phyloP scores from a whole-genome alignment of 371 early-diverging fungal species.

The Haplosporangium sp. region DNA sequence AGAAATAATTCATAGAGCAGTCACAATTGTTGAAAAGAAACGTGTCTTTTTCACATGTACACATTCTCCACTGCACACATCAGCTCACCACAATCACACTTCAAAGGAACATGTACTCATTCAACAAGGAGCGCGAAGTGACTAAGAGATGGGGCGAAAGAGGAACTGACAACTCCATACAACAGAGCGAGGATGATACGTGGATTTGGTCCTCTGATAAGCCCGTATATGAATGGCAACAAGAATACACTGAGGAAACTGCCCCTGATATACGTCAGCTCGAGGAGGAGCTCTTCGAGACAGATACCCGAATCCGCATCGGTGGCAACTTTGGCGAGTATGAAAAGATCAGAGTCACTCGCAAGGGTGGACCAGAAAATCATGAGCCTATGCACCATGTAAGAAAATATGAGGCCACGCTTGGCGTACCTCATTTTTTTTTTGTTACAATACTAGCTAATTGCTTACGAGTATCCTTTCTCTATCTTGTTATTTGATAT shows the following conservation, averaged over 20 bases:
- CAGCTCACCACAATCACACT: too few species aligned
- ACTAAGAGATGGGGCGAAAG: slow-evolving; percentile 9
- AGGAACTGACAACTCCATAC: neutral
- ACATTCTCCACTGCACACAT: too few species aligned
- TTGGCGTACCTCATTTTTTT: neutral
- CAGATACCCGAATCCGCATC: slow-evolving; percentile 14
- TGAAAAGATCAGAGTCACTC: slow-evolving; percentile 17
- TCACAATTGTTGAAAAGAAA: too few species aligned
- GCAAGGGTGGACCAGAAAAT: slow-evolving; percentile 28
- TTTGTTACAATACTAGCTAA: too few species aligned
- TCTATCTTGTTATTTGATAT: neutral
- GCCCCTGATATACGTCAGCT: slow-evolving; percentile 26
- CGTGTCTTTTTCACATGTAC: too few species aligned
- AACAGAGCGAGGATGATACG: slow-evolving; percentile 5
- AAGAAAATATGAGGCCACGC: neutral
- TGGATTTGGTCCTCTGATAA: slow-evolving; percentile 32
- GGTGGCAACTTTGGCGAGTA: slow-evolving; percentile 23
- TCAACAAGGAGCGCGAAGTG: slow-evolving; percentile 7
- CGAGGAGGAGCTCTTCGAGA: slow-evolving; percentile 23
- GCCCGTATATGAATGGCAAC: slow-evolving; percentile 34
- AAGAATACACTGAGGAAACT: slow-evolving; percentile 17
- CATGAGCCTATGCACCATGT: slow-evolving; percentile 19
- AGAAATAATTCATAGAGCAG: too few species aligned
- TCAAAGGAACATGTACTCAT: neutral
- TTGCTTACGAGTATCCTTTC: neutral